Conservation (phyloP, 768 basidiomycete genomes). For the Lactarius hengduanensis region DNA sequence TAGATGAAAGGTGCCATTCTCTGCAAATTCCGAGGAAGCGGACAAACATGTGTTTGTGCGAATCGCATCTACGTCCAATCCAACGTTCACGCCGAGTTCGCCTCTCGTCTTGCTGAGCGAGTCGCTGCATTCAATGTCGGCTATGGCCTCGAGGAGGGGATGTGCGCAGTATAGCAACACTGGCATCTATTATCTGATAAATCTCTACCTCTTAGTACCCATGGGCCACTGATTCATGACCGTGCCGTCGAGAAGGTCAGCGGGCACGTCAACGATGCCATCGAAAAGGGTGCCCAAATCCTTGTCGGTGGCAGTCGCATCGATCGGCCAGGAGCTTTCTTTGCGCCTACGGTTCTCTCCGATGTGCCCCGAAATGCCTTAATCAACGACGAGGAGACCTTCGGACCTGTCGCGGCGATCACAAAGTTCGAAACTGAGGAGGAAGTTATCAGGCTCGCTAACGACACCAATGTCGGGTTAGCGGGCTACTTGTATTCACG, state of each 20-base stretch:
- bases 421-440: constrained; percentile 93
- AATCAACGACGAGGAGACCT: constrained; percentile 85
- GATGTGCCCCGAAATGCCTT: constrained; percentile 73
- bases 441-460: constrained; percentile 84
- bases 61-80: constrained; percentile 95
- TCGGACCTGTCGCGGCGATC: constrained; percentile 87
- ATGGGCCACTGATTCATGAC: constrained; percentile 90
- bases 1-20: constrained; percentile 54
- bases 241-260: constrained; percentile 85
- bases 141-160: constrained; percentile 74
- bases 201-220: constrained; percentile 54
- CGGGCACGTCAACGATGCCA: constrained; percentile 84
- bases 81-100: constrained; percentile 88
- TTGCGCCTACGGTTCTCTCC: constrained; percentile 82
- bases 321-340: constrained; percentile 63
- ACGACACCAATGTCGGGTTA: constrained; percentile 78
- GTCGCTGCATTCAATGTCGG: constrained; percentile 87
- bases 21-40: constrained; percentile 78
- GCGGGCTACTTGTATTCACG: constrained; percentile 92
- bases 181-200: background rate
- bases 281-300: constrained; percentile 80
- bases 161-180: constrained; percentile 46
- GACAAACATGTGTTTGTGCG: constrained; percentile 85
- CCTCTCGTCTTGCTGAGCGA: constrained; percentile 77
- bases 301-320: constrained; percentile 83